Percentiles rank a stretch among this genome's conserved stretches.
These are phyloP conservation scores for Pseudisothecium myosuroides DNA, from an alignment of 225 moss, liverwort and hornwort species.

Conservation along the genomic window DNA sequence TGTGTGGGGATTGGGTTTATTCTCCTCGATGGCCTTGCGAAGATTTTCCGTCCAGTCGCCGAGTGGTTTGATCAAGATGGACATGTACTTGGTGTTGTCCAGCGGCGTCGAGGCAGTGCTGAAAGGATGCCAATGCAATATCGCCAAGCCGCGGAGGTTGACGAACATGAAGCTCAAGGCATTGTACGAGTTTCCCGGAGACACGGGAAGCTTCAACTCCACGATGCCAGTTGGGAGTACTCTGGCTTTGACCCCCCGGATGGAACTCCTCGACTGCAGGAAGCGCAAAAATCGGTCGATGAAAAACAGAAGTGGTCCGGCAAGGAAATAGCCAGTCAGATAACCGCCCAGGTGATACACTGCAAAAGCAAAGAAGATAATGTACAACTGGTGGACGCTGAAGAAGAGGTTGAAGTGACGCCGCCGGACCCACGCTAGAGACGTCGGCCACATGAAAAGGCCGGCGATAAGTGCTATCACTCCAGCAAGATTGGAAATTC, in stretches of 20 bases:
- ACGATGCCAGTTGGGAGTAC: slow-evolving; percentile 36
- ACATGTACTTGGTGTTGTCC: slow-evolving; percentile 3
- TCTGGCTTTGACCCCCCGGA: slow-evolving; percentile 18
- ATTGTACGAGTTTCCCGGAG: background rate
- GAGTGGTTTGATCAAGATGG: slow-evolving; percentile 30
- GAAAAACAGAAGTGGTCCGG: slow-evolving; percentile 41
- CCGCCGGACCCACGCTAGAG: slow-evolving; percentile 21
- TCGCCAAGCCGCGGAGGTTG: background rate
- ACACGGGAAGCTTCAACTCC: slow-evolving; percentile 18
- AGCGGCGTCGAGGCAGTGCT: slow-evolving; percentile 28
- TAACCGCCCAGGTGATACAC: background rate
- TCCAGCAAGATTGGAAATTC: slow-evolving; percentile 24
- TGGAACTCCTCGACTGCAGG: slow-evolving; percentile 34
- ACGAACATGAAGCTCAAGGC: slow-evolving; percentile 34
- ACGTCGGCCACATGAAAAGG: slow-evolving; percentile 44
- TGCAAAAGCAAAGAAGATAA: slow-evolving; percentile 39
- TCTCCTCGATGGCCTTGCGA: background rate
- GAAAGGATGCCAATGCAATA: slow-evolving; percentile 60
- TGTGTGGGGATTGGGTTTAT: background rate
- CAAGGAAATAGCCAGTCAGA: background rate
- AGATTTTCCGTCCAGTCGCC: slow-evolving; percentile 28
- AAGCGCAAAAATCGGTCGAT: slow-evolving; percentile 59
- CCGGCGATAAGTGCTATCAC: slow-evolving; percentile 27
- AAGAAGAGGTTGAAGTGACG: slow-evolving; percentile 50
- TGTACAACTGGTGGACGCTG: slow-evolving; percentile 48